These are phyloP conservation scores for Saitozyma sp. DNA, from an alignment of 768 basidiomycete genomes.

Conservation along the genomic window DNA sequence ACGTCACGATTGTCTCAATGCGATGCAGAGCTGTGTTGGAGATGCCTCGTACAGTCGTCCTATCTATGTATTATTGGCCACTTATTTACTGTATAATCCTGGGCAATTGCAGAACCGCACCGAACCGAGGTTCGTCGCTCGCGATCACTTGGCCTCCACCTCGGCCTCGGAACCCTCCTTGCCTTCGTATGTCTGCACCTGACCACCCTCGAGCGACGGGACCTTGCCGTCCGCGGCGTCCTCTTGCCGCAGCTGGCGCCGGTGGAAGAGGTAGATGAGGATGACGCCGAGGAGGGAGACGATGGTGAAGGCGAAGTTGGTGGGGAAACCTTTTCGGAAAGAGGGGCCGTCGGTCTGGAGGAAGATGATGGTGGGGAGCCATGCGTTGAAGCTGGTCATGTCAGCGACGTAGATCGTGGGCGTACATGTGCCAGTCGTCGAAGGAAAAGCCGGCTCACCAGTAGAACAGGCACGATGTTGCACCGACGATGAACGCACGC, in stretches of 20 bases:
- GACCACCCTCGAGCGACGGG: too few species aligned
- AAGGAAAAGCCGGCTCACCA: conserved; percentile 2
- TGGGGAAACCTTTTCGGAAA: conserved; percentile 25
- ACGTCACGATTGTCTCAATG: too few species aligned
- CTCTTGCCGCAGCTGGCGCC: conserved; percentile 5
- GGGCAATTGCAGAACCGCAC: too few species aligned
- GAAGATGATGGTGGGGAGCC: conserved; percentile 21
- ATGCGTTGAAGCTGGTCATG: conserved; percentile 3
- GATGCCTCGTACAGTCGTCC: too few species aligned
- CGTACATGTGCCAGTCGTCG: conserved; percentile 14
- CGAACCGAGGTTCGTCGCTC: too few species aligned
- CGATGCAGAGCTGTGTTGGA: too few species aligned
- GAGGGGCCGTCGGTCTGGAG: conserved; percentile 19
- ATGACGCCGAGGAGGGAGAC: neutral
- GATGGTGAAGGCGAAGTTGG: conserved; percentile 13
- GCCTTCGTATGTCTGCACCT: too few species aligned
- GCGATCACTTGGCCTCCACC: too few species aligned
- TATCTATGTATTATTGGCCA: too few species aligned
- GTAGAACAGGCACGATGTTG: conserved; percentile 3
- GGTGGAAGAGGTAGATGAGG: conserved; percentile 9
- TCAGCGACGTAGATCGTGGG: conserved; percentile 7
- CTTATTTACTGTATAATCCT: too few species aligned
- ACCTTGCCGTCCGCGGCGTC: neutral
- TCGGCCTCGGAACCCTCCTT: too few species aligned
- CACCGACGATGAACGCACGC: conserved; percentile 11